Evolutionary conservation across 2,329 filamentous ascomycete species (phyloP), one percentile per base, ranked within the genome.

Genomic region (Cladosporium cucumerinum): DNA sequence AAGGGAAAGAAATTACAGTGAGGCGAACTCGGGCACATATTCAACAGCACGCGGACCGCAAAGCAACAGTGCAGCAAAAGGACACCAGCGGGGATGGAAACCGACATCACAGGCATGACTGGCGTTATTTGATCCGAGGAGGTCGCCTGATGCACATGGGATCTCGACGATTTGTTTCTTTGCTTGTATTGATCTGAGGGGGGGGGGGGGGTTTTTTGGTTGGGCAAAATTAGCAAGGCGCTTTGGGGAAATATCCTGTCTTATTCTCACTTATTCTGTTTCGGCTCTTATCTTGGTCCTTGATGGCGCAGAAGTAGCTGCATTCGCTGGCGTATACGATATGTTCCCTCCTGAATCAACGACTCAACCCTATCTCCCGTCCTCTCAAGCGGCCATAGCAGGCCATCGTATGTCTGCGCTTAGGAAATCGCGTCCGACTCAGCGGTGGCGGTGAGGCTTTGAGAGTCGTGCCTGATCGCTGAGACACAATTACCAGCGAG

Each of bases 191-290:
- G 51, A 28, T 54, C 14, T 30, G 39, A 11, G 8, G 39, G 39
- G 39, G 7, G 26, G 11, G 8, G 39, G 39, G 39, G 7, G 26
- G 11, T 30, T 52, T 54, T 32, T 30, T 21, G 16, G 25, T 28
- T 28, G 26, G 26, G 16, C 26, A 54, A 54, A 32, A 54, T 54
- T 54, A 54, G 51, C 51, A 54, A 54, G 51, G 51, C 51, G 51
- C 51, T 32, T 54, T 18, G 26, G 51, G 51, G 23, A n/a, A 21
- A 54, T 54, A 54, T 54, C 51, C 51, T 30, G 26, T n/a, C 5
- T 46, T 46, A 11, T 8, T 52, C 11, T 51, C 48, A 26, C 12
- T 18, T 28, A 16, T 28, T 26, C 12, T 28, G 5, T 52, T 52
- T n/a, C 18, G 49, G 49, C 25, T 54, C 7, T 30, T 54, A 30